Conservation (phyloP, 306 rosid genomes). For the Sicyos edulis region DNA sequence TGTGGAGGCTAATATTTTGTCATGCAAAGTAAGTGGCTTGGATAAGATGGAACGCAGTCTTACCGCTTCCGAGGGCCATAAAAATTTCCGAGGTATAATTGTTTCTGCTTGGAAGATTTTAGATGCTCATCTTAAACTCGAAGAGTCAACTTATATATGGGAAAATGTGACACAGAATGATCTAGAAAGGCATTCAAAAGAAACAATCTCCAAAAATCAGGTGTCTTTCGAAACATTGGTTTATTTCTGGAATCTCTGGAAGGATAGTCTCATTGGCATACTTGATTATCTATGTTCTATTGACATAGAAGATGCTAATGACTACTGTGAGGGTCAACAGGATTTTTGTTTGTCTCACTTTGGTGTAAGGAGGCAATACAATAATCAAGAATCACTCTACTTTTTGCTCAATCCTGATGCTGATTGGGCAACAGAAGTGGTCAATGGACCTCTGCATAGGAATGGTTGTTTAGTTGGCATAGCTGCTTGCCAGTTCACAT, state of each 20-base stretch:
- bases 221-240: slow-evolving; percentile 37
- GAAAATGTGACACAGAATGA: slow-evolving; percentile 23
- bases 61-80: slow-evolving; percentile 27
- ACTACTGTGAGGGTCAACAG: slow-evolving; percentile 22
- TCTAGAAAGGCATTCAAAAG: slow-evolving; percentile 24
- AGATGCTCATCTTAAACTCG: slow-evolving; percentile 38
- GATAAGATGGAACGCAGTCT: slow-evolving; percentile 23
- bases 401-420: slow-evolving; percentile 43
- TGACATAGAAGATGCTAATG: slow-evolving; percentile 25
- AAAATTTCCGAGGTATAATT: slow-evolving; percentile 33
- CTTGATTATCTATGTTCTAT: slow-evolving; percentile 29
- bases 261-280: slow-evolving; percentile 33
- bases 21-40: slow-evolving; percentile 22
- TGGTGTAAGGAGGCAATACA: slow-evolving; percentile 33
- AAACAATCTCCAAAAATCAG: slow-evolving; percentile 26
- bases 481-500: slow-evolving; percentile 26
- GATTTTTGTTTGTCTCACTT: slow-evolving; percentile 39
- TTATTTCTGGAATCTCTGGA: slow-evolving; percentile 52
- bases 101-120: slow-evolving; percentile 41
- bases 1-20: slow-evolving; percentile 36
- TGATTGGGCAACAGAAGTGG: slow-evolving; percentile 38
- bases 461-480: slow-evolving; percentile 30
- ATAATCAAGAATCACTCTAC: slow-evolving; percentile 20
- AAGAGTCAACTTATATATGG: slow-evolving; percentile 31
- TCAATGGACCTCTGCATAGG: slow-evolving; percentile 24